These are phyloP conservation scores for Hyaloperonospora brassicae DNA, from an alignment of 352 stramenopile genomes.

Conservation along the genomic window DNA sequence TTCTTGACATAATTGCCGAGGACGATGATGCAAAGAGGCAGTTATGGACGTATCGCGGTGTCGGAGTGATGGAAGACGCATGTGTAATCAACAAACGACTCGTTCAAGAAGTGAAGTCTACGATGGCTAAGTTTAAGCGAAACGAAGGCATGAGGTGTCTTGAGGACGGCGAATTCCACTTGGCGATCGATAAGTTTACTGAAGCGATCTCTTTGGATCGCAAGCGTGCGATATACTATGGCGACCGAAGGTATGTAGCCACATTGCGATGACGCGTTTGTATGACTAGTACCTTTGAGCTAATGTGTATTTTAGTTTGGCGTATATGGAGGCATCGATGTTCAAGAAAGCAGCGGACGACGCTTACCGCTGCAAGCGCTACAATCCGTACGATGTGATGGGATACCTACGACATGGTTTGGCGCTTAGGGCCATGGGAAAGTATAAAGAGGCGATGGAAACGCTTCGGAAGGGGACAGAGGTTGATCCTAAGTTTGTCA, in stretches of 20 bases:
- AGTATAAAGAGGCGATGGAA: constrained; percentile 62
- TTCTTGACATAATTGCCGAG: constrained; percentile 37
- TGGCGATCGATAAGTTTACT: constrained; percentile 90
- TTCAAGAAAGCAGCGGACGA: constrained; percentile 87
- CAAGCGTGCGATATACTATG: constrained; percentile 88
- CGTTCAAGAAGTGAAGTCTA: constrained; percentile 56
- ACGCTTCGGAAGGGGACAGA: constrained; percentile 58
- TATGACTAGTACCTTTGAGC: neutral
- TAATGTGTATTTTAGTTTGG: constrained; percentile 31
- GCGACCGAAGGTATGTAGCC: constrained; percentile 67
- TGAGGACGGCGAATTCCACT: constrained; percentile 78
- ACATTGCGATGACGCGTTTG: neutral
- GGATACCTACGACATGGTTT: constrained; percentile 90
- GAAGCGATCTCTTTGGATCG: constrained; percentile 86
- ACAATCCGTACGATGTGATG: constrained; percentile 90
- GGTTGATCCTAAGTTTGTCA: constrained; percentile 63
- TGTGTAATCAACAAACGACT: constrained; percentile 36
- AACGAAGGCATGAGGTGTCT: constrained; percentile 89
- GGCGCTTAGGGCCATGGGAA: constrained; percentile 79
- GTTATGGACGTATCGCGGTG: constrained; percentile 34
- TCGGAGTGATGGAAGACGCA: constrained; percentile 36
- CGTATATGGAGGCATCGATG: constrained; percentile 52
- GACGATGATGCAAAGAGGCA: constrained; percentile 38
- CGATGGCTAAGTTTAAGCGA: constrained; percentile 51
- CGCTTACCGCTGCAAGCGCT: constrained; percentile 83